Evolutionary conservation across 352 stramenopile species (phyloP), one percentile per base, ranked within the genome.

Genomic region (Globisporangium irregulare): DNA sequence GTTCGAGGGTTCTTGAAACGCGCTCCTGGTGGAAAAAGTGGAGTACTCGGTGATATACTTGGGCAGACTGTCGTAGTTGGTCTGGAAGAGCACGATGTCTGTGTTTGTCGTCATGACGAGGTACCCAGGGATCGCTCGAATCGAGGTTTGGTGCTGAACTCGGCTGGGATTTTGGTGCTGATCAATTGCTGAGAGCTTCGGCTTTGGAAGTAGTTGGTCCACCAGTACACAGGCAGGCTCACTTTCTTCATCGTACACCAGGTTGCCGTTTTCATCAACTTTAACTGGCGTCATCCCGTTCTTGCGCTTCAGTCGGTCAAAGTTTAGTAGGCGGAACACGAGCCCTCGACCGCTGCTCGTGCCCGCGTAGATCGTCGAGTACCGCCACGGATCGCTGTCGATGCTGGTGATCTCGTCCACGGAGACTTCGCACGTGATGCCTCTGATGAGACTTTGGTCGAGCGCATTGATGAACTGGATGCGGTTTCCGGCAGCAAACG

Each of bases 321-420:
- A 74, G 32, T 68, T 63, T 2, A 73, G 64, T 53, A 83, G 65
- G 1, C 59, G 68, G 63, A 81, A 83, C 10, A 71, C 73, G 0
- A 81, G 61, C n/a, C 38, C 73, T 25, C 64, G 58, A 2, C 73
- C 73, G 29, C 72, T 69, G 41, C 24, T 68, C 7, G 76, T 81
- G 12, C 76, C 74, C 1, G 67, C 73, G 51, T 76, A 79, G 2
- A 83, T 54, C 4, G 70, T 41, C 15, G 57, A 64, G 29, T 73
- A 64, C 3, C 72, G 73, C 76, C 68, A 83, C 34, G 67, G 50
- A 27, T 83, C 76, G 38, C 66, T 67, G 8, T 74, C 64, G 1
- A 83, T 24, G 25, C 71, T 80, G 4, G 72, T 79, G 55, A 83
- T 80, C 3, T n/a, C 53, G 32, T 73, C 59, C 32, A 53, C 64